Evolutionary conservation across 2,329 filamentous ascomycete genomes (phyloP), one percentile per base, ranked within the genome.

Genomic region (Arthrobotrys pseudoclavata): DNA sequence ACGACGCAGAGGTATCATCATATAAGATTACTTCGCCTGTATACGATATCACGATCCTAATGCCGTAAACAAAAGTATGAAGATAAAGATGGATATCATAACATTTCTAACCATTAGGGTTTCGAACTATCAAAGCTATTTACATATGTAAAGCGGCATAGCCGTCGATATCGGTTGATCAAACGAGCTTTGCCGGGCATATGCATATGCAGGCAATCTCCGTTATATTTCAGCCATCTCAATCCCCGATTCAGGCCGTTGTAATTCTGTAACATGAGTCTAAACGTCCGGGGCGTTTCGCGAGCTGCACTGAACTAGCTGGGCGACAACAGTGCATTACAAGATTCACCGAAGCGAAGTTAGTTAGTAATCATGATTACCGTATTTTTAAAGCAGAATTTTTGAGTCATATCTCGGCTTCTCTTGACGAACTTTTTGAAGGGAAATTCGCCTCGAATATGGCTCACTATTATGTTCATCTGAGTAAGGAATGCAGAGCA

Each of bases 121-220:
- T 60, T 60, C 34, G 34, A 26, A 29, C 20, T 15, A 42, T 42
- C 13, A 60, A 26, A 60, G 55, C 9, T 34, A 60, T 24, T 24
- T 50, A n/a, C n/a, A 45, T 20, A 45, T 45, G 42, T 22, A 26
- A 3, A 60, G 34, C 55, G 55, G 55, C 55, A 60, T 60, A 60
- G 42, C 55, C 31, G 55, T 42, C 42, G 45, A 67, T 26, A 34
- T 52, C 62, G 62, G n/a, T 67, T 37, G 22, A 67, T 67, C 45
- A 55, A 42, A 55, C 47, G 55, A 67, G 62, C 62, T 55, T 53
- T 67, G 42, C 29, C 20, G 31, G 42, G n/a, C 6, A 20, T 45
- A 29, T 53, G 47, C 45, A 52, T 40, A 67, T 67, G 62, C 62
- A 67, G 13, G 31, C 22, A 24, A 60, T 60, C 20, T 45, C 55